Evolutionary conservation across 1,139 yeast genomes (phyloP).

Genomic region (Yamadazyma aaseri): DNA sequence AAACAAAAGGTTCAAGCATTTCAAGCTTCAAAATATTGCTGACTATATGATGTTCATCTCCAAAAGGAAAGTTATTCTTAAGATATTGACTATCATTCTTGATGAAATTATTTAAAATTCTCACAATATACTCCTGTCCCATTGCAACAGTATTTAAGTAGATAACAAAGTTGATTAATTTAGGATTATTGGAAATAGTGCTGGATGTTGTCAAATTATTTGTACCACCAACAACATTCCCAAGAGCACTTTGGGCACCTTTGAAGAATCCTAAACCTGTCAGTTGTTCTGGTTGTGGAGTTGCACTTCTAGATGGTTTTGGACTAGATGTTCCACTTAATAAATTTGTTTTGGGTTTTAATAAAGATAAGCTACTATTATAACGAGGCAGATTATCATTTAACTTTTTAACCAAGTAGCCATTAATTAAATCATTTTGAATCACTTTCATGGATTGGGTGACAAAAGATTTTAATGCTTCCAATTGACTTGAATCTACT

Average conservation of each 20-base stretch:
- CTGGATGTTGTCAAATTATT: slow-evolving; percentile 13
- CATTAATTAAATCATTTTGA: slow-evolving; percentile 38
- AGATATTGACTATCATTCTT: slow-evolving; percentile 27
- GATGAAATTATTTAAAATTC: slow-evolving; percentile 40
- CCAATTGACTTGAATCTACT: slow-evolving; percentile 59
- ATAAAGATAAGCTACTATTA: slow-evolving; percentile 36
- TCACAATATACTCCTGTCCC: slow-evolving; percentile 54
- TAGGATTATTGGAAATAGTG: slow-evolving; percentile 25
- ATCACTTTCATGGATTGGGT: slow-evolving; percentile 30
- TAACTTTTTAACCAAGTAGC: slow-evolving; percentile 48
- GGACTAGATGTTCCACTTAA: slow-evolving; percentile 24
- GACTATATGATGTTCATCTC: slow-evolving; percentile 48
- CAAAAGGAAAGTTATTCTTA: slow-evolving; percentile 52
- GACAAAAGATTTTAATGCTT: slow-evolving; percentile 52
- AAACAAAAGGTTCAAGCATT: slow-evolving; percentile 39
- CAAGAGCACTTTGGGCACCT: slow-evolving; percentile 47
- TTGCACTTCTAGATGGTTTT: slow-evolving; percentile 28
- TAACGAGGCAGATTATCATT: slow-evolving; percentile 56
- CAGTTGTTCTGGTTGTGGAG: slow-evolving; percentile 34
- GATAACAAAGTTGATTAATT: slow-evolving; percentile 49
- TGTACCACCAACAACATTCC: slow-evolving; percentile 41
- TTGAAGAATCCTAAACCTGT: slow-evolving; percentile 39
- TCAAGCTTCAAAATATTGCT: slow-evolving; percentile 37
- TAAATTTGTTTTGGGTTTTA: slow-evolving; percentile 15
- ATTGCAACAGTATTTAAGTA: slow-evolving; percentile 62